Percentiles rank a stretch among this genome's conserved stretches.
These are phyloP conservation scores for Entomortierella parvispora DNA, from an alignment of 192 early-diverging fungal genomes.

Conservation along the genomic window DNA sequence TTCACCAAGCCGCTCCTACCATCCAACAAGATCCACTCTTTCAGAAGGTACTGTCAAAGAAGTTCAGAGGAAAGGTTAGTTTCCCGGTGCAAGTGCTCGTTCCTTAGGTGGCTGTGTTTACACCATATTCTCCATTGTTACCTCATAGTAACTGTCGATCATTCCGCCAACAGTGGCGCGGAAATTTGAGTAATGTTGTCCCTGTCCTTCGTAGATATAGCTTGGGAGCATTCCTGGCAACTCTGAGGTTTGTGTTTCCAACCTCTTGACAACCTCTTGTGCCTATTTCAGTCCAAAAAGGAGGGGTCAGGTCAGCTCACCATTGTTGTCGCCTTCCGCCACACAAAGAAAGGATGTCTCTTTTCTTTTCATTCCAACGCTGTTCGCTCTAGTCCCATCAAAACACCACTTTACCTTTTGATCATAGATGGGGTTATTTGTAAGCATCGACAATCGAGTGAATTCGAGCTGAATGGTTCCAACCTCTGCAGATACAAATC, in stretches of 20 bases:
- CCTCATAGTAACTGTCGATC: conserved; percentile 72
- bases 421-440: conserved; percentile 75
- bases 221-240: conserved; percentile 25
- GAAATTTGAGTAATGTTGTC: conserved; percentile 8
- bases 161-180: conserved; percentile 58
- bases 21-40: conserved; percentile 60
- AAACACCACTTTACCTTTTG: conserved; percentile 49
- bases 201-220: not conserved
- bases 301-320: conserved; percentile 2
- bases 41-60: conserved; percentile 59
- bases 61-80: not conserved
- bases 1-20: conserved; percentile 22
- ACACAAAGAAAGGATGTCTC: too few species aligned
- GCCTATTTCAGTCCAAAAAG: conserved; percentile 18
- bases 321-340: too few species aligned
- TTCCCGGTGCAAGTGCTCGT: too few species aligned
- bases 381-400: not conserved
- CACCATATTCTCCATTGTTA: conserved; percentile 6
- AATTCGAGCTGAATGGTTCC: conserved; percentile 89
- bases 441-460: conserved; percentile 82
- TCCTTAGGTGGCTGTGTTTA: too few species aligned
- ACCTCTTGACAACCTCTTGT: conserved; percentile 19
- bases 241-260: conserved; percentile 23
- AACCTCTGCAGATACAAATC: conserved; percentile 68
- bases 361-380: too few species aligned